Conservation (phyloP, 1,139 yeast genomes). For the Magnusiomyces suaveolens region DNA sequence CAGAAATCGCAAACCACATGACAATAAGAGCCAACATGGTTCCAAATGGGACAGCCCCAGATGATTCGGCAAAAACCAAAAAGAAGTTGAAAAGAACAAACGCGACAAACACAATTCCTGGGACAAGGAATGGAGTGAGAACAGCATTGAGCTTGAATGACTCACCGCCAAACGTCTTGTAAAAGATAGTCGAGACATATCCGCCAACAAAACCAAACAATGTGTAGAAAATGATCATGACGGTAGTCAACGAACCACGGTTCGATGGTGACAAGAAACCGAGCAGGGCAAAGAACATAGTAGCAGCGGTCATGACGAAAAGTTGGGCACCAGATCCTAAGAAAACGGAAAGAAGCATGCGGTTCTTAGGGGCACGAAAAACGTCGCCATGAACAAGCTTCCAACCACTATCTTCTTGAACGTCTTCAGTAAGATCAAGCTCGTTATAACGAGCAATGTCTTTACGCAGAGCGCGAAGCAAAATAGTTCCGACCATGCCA, state of each 20-base stretch:
- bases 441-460: constrained; percentile 87
- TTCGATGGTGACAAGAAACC: constrained; percentile 91
- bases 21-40: constrained; percentile 73
- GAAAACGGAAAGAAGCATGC: constrained; percentile 64
- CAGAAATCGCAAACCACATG: constrained; percentile 77
- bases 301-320: constrained; percentile 62
- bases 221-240: constrained; percentile 75
- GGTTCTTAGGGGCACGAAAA: constrained; percentile 70
- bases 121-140: constrained; percentile 75
- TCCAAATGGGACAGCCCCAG: constrained; percentile 93
- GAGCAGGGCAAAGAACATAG: constrained; percentile 72
- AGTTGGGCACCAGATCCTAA: constrained; percentile 87
- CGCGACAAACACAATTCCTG: constrained; percentile 57
- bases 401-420: constrained; percentile 96
- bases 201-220: constrained; percentile 75
- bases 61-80: constrained; percentile 65
- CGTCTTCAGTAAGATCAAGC: constrained; percentile 68
- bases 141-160: constrained; percentile 80
- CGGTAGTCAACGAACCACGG: constrained; percentile 87
- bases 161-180: constrained; percentile 87
- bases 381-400: constrained; percentile 92
- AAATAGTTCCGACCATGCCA: constrained; percentile 67
- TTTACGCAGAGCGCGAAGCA: constrained; percentile 68
- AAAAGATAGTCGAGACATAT: constrained; percentile 72
- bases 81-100: constrained; percentile 73